A percentile compares a stretch with the other conserved stretches of the same genome.
Evolutionary conservation across 169 alveolate genomes (phyloP).

Genomic region (Plasmodium falciparum): DNA sequence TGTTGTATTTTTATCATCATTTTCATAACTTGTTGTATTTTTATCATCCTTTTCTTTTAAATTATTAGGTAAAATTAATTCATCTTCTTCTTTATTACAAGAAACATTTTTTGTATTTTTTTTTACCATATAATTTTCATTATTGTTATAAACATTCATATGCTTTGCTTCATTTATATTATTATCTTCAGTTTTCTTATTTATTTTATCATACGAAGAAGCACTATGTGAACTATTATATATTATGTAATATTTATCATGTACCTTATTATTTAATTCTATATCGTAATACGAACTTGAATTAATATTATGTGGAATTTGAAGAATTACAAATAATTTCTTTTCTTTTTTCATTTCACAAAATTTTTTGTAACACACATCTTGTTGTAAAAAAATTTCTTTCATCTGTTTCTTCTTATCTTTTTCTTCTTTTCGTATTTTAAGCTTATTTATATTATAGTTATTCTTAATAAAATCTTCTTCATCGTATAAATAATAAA

Average conservation of each 20-base stretch:
- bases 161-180: neutral
- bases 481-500: slow-evolving; percentile 66
- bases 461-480: slow-evolving; percentile 37
- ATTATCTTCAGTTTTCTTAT: neutral
- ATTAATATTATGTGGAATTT: slow-evolving; percentile 59
- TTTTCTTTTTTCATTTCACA: slow-evolving; percentile 21
- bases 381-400: slow-evolving; percentile 21
- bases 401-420: slow-evolving; percentile 2
- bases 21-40: no score
- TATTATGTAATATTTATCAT: slow-evolving; percentile 42
- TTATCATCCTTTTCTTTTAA: no score
- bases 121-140: no score
- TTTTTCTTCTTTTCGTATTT: slow-evolving; percentile 25
- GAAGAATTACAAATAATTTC: slow-evolving; percentile 37
- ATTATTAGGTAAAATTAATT: no score
- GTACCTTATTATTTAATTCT: slow-evolving; percentile 29
- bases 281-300: slow-evolving; percentile 42
- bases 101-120: no score
- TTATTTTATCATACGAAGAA: neutral
- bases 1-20: no score
- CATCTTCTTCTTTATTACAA: no score
- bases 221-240: slow-evolving; percentile 17
- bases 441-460: slow-evolving; percentile 27
- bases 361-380: slow-evolving; percentile 44
- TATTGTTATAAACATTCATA: no score